Percentiles rank a stretch among this genome's conserved stretches.
phyloP scores from a whole-genome alignment of 768 basidiomycete species.

The Auricularia cornea region DNA sequence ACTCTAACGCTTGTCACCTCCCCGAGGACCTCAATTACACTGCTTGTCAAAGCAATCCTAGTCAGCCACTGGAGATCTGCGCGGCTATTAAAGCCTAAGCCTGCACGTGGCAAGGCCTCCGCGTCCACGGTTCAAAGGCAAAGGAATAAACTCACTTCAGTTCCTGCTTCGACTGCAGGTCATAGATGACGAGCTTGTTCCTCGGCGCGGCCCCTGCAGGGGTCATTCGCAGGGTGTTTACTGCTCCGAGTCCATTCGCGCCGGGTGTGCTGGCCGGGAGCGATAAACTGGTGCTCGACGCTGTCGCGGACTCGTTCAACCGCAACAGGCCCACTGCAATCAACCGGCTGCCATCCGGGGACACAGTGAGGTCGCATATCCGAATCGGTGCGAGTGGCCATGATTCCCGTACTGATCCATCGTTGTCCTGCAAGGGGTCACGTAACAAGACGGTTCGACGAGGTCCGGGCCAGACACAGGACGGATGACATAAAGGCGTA shows the following conservation, averaged over 20 bases:
- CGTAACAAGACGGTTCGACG: conserved; percentile 7
- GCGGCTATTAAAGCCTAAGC: not conserved
- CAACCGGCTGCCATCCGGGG: conserved; percentile 75
- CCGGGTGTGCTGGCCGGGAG: not conserved
- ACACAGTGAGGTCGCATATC: conserved; percentile 77
- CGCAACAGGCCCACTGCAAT: conserved; percentile 75
- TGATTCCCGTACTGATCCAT: conserved; percentile 61
- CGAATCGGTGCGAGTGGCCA: conserved; percentile 71
- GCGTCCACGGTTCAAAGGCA: not conserved
- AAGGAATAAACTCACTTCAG: conserved; percentile 45
- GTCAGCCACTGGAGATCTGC: not conserved
- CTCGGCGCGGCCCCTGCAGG: not conserved
- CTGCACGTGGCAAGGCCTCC: not conserved
- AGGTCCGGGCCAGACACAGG: not conserved
- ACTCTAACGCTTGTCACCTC: conserved; percentile 86
- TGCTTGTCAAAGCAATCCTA: conserved; percentile 1
- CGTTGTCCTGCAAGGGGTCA: conserved; percentile 46
- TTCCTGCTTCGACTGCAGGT: conserved; percentile 56
- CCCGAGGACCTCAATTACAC: conserved; percentile 39
- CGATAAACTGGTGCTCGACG: conserved; percentile 6
- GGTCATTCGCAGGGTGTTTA: not conserved
- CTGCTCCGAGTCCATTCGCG: not conserved
- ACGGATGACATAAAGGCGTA: not conserved
- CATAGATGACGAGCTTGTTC: conserved; percentile 62
- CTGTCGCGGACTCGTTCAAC: conserved; percentile 5